These are phyloP conservation scores for Neohortaea acidophila DNA, from an alignment of 495 filamentous ascomycete species.

Conservation along the genomic window DNA sequence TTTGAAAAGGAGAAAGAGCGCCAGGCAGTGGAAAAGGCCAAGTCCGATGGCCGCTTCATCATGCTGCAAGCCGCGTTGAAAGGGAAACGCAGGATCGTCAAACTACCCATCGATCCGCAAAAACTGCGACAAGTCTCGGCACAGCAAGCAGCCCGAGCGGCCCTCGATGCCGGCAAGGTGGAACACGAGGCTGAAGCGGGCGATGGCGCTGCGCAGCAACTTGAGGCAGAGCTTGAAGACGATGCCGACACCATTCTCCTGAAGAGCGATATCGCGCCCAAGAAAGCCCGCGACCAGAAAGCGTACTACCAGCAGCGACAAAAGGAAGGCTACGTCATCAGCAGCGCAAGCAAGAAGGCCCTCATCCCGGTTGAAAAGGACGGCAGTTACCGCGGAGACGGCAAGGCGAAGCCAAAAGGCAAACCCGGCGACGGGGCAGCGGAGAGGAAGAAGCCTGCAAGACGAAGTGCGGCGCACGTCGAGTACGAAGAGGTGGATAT, in stretches of 20 bases:
- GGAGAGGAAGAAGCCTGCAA: neutral
- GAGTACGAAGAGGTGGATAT: conserved; percentile 15
- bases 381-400: conserved; percentile 12
- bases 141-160: conserved; percentile 10
- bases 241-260: conserved; percentile 1
- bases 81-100: conserved; percentile 24
- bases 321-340: conserved; percentile 7
- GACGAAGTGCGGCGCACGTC: conserved; percentile 1
- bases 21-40: conserved; percentile 27
- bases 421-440: neutral
- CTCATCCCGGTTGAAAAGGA: conserved; percentile 18
- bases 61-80: conserved; percentile 24
- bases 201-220: conserved; percentile 5
- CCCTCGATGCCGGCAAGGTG: conserved; percentile 9
- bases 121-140: conserved; percentile 8
- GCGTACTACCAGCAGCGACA: conserved; percentile 9
- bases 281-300: conserved; percentile 6
- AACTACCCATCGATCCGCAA: conserved; percentile 10
- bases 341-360: conserved; percentile 8
- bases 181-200: conserved; percentile 11
- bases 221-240: neutral
- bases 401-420: neutral
- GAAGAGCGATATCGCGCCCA: conserved; percentile 14
- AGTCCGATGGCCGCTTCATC: conserved; percentile 24
- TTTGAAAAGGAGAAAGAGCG: conserved; percentile 26